A percentile compares a stretch with the other conserved stretches of the same genome.
phyloP scores from a whole-genome alignment of 169 alveolate genomes.

The Babesia caballi region DNA sequence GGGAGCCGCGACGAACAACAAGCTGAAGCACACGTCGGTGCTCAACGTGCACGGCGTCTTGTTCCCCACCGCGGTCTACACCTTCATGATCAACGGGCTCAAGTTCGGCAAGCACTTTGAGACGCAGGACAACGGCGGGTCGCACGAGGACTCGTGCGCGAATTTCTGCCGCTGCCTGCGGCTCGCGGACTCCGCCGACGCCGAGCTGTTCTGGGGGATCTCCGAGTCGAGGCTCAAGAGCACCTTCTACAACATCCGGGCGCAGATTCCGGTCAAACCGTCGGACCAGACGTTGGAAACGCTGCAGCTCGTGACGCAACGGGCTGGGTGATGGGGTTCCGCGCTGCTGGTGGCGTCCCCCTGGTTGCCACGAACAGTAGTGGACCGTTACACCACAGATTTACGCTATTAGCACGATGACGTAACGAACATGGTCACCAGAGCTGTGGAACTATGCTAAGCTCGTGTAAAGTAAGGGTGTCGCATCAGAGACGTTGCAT shows the following conservation, averaged over 20 bases:
- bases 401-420: no score
- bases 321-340: no score
- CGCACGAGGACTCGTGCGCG: slow-evolving; percentile 65
- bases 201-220: slow-evolving; percentile 67
- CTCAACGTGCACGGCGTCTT: slow-evolving; percentile 52
- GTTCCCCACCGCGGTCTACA: slow-evolving; percentile 50
- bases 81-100: slow-evolving; percentile 43
- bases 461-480: no score
- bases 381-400: no score
- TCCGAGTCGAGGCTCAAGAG: slow-evolving; percentile 61
- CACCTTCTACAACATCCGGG: slow-evolving; percentile 22
- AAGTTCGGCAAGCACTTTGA: slow-evolving; percentile 67
- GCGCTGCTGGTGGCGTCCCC: no score
- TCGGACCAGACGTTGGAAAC: slow-evolving; percentile 16
- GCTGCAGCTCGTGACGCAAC: neutral
- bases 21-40: slow-evolving; percentile 58
- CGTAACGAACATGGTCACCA: no score
- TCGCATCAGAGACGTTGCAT: no score
- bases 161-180: slow-evolving; percentile 54
- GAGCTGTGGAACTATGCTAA: no score
- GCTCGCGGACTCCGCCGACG: slow-evolving; percentile 35
- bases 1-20: slow-evolving; percentile 39
- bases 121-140: slow-evolving; percentile 62
- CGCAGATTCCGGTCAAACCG: slow-evolving; percentile 48
- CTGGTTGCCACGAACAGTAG: no score